Evolutionary conservation across 169 alveolate genomes (phyloP), one percentile per base, ranked within the genome.

Genomic region (Eimeria praecox): DNA sequence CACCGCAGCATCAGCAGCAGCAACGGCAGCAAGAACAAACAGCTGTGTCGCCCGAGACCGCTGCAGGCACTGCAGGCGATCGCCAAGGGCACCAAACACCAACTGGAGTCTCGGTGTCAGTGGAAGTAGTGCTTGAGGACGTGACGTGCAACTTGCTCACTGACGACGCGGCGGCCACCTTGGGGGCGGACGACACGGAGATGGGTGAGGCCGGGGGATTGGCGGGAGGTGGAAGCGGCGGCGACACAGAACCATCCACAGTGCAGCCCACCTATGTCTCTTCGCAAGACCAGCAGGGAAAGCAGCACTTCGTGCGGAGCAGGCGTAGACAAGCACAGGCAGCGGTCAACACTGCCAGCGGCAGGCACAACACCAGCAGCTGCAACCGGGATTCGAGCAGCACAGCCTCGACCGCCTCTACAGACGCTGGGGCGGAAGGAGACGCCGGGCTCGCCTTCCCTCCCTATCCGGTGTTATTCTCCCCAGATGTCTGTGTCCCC

Each of bases 81-180:
- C 75, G 91, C 35, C 46, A 38, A n/a, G 64, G 40, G 0, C 0
- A 0, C 24, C 49, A 30, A 1, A 24, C 87, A 44, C 87, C 40
- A 33, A 3, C 87, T 69, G 78, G 92, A 20, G 56, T 86, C 30
- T 52, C 94, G 0, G 83, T 93, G 75, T 20, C 86, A 1, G 64
- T 93, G n/a, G 90, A 83, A 69, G 49, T 82, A 0, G 69, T 82
- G 44, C 96, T 93, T 44, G 46, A 82, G 22, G 96, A 93, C 75
- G 90, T 93, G 12, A 80, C 96, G 18, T 71, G 90, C 82, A 93
- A 82, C 44, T 46, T 82, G 77, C 93, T 93, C 22, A 82, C 93
- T 5, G 86, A 71, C 22, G 96, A 93, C 35, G 92, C 93, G 14
- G 64, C 33, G 30, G 92, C 80, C 40, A 54, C 82, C 49, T 12